phyloP scores from a whole-genome alignment of 345 rosid genomes.

The Sonneratia alba region DNA sequence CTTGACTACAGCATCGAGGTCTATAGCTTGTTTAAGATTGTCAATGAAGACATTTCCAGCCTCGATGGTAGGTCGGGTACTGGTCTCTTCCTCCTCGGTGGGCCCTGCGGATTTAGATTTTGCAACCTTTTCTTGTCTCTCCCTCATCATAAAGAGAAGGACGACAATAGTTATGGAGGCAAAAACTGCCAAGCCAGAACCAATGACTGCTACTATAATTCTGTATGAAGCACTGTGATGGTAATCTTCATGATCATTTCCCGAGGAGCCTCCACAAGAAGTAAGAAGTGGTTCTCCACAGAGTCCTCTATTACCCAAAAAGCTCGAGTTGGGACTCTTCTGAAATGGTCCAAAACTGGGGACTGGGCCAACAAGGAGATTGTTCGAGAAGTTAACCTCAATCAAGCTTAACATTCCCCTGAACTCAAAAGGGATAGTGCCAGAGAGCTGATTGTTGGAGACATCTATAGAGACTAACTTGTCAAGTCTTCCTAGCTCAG shows the following conservation, averaged over 20 bases:
- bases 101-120: conserved; percentile 39
- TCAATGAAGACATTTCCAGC: conserved; percentile 77
- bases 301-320: conserved; percentile 66
- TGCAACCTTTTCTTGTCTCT: conserved; percentile 79
- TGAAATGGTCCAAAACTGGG: conserved; percentile 77
- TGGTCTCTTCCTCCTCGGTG: conserved; percentile 31
- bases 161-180: conserved; percentile 74
- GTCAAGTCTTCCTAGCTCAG: conserved; percentile 69
- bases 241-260: conserved; percentile 31
- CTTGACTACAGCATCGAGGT: conserved; percentile 76
- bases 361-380: conserved; percentile 58
- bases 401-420: conserved; percentile 88
- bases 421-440: conserved; percentile 56
- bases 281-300: conserved; percentile 77
- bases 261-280: conserved; percentile 37
- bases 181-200: conserved; percentile 88
- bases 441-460: conserved; percentile 74
- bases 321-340: conserved; percentile 76
- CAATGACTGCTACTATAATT: conserved; percentile 72
- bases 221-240: conserved; percentile 80
- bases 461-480: conserved; percentile 82
- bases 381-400: conserved; percentile 80
- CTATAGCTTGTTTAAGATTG: conserved; percentile 82
- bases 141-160: conserved; percentile 88
- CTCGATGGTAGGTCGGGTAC: conserved; percentile 49